These are phyloP conservation scores for Nicotiana paniculata DNA, from an alignment of 257 asterid genomes.

Conservation along the genomic window DNA sequence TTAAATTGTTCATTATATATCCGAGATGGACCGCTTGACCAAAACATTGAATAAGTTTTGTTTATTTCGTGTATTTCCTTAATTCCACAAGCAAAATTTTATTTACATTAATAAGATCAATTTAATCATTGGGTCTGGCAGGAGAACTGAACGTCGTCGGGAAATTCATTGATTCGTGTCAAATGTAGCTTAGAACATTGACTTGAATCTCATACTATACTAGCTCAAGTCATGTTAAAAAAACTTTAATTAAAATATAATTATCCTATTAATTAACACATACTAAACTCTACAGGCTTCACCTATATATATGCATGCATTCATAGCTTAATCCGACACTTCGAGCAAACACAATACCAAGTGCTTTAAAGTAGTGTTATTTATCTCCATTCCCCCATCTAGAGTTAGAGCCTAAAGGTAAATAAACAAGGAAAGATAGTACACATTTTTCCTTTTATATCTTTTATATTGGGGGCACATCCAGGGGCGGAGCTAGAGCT, in stretches of 20 bases:
- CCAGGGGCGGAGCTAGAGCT: too few species aligned
- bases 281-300: background rate
- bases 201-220: background rate
- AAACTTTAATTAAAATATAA: background rate
- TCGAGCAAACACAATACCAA: background rate
- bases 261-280: background rate
- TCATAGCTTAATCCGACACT: background rate
- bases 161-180: background rate
- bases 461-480: background rate
- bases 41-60: background rate
- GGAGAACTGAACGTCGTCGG: background rate
- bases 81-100: background rate
- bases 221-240: background rate
- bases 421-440: background rate
- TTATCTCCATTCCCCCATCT: background rate
- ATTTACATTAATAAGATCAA: background rate
- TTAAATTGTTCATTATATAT: background rate
- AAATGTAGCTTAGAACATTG: background rate
- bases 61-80: background rate
- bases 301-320: background rate
- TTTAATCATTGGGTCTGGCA: background rate
- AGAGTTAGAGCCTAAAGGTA: background rate
- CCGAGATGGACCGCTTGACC: background rate
- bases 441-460: too few species aligned
- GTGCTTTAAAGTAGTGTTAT: background rate